Percentiles rank a stretch among this genome's conserved stretches.
These are phyloP conservation scores for Exophiala sideris DNA, from an alignment of 2,329 filamentous ascomycete species.

Conservation along the genomic window DNA sequence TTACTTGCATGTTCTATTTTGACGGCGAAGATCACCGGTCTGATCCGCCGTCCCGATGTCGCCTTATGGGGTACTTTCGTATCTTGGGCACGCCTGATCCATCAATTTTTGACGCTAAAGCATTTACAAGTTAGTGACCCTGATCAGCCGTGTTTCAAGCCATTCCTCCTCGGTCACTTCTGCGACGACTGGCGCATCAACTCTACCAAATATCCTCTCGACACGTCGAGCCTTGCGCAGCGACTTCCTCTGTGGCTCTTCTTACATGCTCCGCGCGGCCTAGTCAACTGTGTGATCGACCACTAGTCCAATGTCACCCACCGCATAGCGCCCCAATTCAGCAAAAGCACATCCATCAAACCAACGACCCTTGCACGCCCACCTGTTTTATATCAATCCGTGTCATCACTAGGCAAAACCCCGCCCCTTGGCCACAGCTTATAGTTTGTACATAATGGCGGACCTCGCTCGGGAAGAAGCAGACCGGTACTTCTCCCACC, in stretches of 20 bases:
- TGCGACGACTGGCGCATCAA: constrained; percentile 6
- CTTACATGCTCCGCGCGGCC: not conserved
- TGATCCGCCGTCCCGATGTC: too few relatives aligned
- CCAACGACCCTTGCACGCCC: not conserved
- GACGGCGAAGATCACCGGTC: too few relatives aligned
- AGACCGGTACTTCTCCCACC: constrained; percentile 40
- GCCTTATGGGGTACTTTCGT: too few relatives aligned
- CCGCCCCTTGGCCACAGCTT: not conserved
- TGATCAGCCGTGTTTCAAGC: constrained; percentile 13
- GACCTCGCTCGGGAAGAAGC: constrained; percentile 46
- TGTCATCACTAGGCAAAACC: not conserved
- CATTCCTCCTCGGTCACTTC: constrained; percentile 10
- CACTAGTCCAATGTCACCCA: not conserved
- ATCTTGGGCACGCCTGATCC: too few relatives aligned
- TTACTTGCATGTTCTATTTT: too few relatives aligned
- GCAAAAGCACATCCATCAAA: not conserved
- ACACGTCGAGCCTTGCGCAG: not conserved
- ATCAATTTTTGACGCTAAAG: too few relatives aligned
- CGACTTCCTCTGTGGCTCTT: not conserved
- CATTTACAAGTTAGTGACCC: too few relatives aligned
- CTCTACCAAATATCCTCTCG: constrained; percentile 1
- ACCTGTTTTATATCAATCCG: not conserved
- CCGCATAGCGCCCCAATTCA: not conserved
- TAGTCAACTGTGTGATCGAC: not conserved
- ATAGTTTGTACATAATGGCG: constrained; percentile 36